Base-by-base conservation (phyloP, 1,284 basidiomycete species). In the Heterobasidion irregulare region DNA sequence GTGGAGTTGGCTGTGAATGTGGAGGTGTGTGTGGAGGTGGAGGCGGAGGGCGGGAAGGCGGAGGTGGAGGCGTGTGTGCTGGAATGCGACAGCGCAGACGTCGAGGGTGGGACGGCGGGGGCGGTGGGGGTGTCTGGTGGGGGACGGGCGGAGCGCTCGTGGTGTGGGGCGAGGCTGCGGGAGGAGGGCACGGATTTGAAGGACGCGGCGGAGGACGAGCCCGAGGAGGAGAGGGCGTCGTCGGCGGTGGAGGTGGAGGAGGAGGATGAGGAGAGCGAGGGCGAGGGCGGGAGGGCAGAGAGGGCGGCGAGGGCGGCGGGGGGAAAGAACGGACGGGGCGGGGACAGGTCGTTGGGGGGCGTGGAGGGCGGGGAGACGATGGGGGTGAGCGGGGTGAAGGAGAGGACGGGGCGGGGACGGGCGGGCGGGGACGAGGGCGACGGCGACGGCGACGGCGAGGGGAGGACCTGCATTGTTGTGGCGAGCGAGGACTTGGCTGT, bases 341-440 rank as follows among this genome's bases (percentile, higher is more conserved):
- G 26, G 26, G 26, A 26, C 26, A 26, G 26, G 35, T 51, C 47
- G 10, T 16, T 8, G 8, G 41, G 26, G 19, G 57, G 38, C 1
- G 56, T 57, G 53, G 58, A 41, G 2, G 53, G 58, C 12, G n/a
- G 12, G 2, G 58, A 57, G 18, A 57, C 32, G n/a, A 56, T 48
- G n/a, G 58, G 43, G 8, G 55, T 33, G 50, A 57, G 58, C 10
- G 59, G 49, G 15, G 50, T n/a, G 41, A 54, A 56, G 15, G 58
- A 47, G 0, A 60, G 8, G 6, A 13, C 10, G 41, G 47, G 53
- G 44, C 26, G n/a, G 35, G 36, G 44, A 18, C 10, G 53, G 18
- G 47, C 10, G 13, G 53, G 5, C n/a, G 47, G 34, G 34, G 53
- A 7, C n/a, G 53, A 12, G 49, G n/a, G n/a, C n/a, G n/a, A n/a